Evolutionary conservation across 2,329 filamentous ascomycete species (phyloP).

Genomic region (Neonectria faginata): DNA sequence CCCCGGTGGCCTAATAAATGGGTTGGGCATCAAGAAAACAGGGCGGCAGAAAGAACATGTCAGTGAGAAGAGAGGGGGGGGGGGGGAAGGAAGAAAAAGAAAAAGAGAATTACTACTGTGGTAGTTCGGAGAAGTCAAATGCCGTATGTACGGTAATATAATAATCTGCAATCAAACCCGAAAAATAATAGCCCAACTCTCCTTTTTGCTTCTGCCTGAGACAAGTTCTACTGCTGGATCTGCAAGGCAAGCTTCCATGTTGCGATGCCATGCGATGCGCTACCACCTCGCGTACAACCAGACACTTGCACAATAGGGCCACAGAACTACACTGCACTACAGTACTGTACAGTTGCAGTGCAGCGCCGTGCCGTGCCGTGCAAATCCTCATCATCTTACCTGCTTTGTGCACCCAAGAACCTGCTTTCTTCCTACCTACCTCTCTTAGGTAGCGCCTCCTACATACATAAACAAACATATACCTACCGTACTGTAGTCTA

Average conservation of each 20-base stretch:
- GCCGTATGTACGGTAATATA: too few species aligned
- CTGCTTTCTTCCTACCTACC: not conserved
- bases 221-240: too few species aligned
- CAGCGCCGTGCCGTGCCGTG: too few species aligned
- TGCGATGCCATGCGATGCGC: constrained; percentile 20
- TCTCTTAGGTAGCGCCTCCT: not conserved
- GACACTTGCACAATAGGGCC: constrained; percentile 14
- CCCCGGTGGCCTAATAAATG: not conserved
- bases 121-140: not conserved
- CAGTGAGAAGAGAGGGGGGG: not conserved
- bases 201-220: not conserved
- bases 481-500: not conserved
- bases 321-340: not conserved
- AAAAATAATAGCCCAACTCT: not conserved
- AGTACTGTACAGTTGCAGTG: too few species aligned
- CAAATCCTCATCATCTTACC: not conserved
- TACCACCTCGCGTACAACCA: constrained; percentile 24
- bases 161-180: not conserved
- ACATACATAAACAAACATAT: not conserved
- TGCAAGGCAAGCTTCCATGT: constrained; percentile 2
- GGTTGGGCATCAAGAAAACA: not conserved
- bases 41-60: not conserved
- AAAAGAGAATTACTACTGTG: too few species aligned
- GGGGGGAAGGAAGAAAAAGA: too few species aligned
- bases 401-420: constrained; percentile 8